Evolutionary conservation across 2,329 filamentous ascomycete genomes (phyloP).

Genomic region (Fusarium sublunatum): DNA sequence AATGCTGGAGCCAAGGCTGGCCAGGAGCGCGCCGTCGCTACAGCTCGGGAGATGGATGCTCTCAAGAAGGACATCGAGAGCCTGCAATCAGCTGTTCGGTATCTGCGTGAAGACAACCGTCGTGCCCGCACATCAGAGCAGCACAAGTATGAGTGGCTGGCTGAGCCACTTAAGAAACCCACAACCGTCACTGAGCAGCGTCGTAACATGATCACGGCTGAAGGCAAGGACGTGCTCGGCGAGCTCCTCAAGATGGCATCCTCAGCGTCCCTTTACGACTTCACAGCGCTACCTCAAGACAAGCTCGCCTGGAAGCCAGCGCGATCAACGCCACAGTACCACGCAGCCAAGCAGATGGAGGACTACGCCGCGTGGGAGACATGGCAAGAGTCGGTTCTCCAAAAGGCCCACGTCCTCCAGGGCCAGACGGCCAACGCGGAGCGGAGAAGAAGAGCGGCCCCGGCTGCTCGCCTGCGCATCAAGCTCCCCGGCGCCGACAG

Average conservation of each 20-base stretch:
- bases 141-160: slow-evolving; percentile 67
- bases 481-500: slow-evolving; percentile 59
- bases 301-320: slow-evolving; percentile 74
- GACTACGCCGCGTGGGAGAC: slow-evolving; percentile 71
- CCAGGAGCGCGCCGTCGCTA: slow-evolving; percentile 75
- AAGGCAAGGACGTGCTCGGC: slow-evolving; percentile 72
- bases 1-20: slow-evolving; percentile 66
- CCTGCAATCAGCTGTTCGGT: slow-evolving; percentile 73
- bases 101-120: slow-evolving; percentile 74
- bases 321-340: slow-evolving; percentile 72
- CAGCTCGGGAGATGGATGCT: slow-evolving; percentile 77
- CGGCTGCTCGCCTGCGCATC: slow-evolving; percentile 63
- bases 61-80: slow-evolving; percentile 75
- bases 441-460: slow-evolving; percentile 45
- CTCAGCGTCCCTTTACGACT: slow-evolving; percentile 67
- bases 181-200: slow-evolving; percentile 60
- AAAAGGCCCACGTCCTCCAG: slow-evolving; percentile 61
- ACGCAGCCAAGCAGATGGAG: slow-evolving; percentile 72
- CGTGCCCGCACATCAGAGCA: slow-evolving; percentile 70
- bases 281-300: slow-evolving; percentile 67
- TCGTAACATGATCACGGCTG: slow-evolving; percentile 64
- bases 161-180: slow-evolving; percentile 67
- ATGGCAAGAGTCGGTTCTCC: slow-evolving; percentile 67
- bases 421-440: slow-evolving; percentile 37
- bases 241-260: slow-evolving; percentile 73